These are phyloP conservation scores for Boletus tomentosulus DNA, from an alignment of 768 basidiomycete genomes.

Conservation along the genomic window DNA sequence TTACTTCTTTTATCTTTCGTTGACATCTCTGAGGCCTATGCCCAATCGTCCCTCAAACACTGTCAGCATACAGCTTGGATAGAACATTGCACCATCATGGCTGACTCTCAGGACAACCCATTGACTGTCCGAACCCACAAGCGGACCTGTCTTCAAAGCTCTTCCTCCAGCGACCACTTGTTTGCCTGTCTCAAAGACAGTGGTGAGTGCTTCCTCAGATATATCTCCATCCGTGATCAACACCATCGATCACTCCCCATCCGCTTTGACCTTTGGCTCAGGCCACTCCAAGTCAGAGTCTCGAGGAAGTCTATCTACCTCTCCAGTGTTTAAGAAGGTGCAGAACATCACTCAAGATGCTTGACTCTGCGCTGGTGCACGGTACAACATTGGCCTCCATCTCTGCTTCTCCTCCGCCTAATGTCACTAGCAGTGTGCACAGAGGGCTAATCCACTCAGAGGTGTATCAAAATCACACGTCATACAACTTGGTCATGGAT, in stretches of 20 bases:
- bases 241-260: slow-evolving; percentile 23
- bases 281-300: slow-evolving; percentile 30
- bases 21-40: slow-evolving; percentile 52
- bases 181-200: slow-evolving; percentile 11
- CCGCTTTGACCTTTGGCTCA: slow-evolving; percentile 37
- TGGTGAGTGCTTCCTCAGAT: slow-evolving; percentile 19
- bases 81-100: slow-evolving; percentile 43
- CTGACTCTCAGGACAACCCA: slow-evolving; percentile 25
- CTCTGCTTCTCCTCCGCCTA: slow-evolving; percentile 51
- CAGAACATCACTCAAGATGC: slow-evolving; percentile 57
- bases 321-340: slow-evolving; percentile 35
- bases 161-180: slow-evolving; percentile 46
- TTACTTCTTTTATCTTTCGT: too few species aligned
- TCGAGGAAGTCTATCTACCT: slow-evolving; percentile 17
- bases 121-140: slow-evolving; percentile 38
- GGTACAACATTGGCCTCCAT: slow-evolving; percentile 58
- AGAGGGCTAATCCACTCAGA: slow-evolving; percentile 12
- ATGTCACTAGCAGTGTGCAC: slow-evolving; percentile 21
- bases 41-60: slow-evolving; percentile 29
- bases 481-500: slow-evolving; percentile 69
- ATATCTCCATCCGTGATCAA: slow-evolving; percentile 25
- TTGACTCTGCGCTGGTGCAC: slow-evolving; percentile 52
- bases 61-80: slow-evolving; percentile 35
- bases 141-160: slow-evolving; percentile 54
- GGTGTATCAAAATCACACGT: slow-evolving; percentile 35